A percentile compares a stretch with the other conserved stretches of the same genome.
Conservation (phyloP, 2,329 filamentous ascomycete genomes). For the Tolypocladium capitatum region DNA sequence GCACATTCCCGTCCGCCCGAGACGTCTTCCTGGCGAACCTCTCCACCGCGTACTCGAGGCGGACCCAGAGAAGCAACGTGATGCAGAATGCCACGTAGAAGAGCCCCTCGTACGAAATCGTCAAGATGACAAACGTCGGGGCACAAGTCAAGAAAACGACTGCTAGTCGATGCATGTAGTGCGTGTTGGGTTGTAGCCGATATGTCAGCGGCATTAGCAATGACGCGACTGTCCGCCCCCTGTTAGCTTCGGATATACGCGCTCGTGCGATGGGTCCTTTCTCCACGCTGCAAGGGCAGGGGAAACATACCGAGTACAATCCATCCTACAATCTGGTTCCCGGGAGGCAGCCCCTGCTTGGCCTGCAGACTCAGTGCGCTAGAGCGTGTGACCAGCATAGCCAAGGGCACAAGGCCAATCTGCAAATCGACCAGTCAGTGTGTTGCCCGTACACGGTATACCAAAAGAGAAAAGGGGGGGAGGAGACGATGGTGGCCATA, state of each 20-base stretch:
- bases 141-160: constrained; percentile 88
- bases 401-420: constrained; percentile 64
- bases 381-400: constrained; percentile 76
- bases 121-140: constrained; percentile 87
- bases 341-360: constrained; percentile 69
- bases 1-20: not conserved
- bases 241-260: not conserved
- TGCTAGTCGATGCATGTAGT: constrained; percentile 82
- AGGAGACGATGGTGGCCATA: constrained; percentile 17
- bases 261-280: too few relatives aligned
- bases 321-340: constrained; percentile 84
- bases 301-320: constrained; percentile 52
- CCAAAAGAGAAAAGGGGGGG: too few relatives aligned
- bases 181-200: constrained; percentile 62
- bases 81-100: constrained; percentile 88
- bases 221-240: constrained; percentile 45
- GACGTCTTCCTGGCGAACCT: constrained; percentile 8
- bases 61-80: constrained; percentile 76
- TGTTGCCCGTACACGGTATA: not conserved
- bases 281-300: not conserved
- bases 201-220: constrained; percentile 72
- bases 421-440: constrained; percentile 16
- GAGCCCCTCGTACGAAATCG: constrained; percentile 91
- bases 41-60: constrained; percentile 66
- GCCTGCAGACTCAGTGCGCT: constrained; percentile 77